phyloP scores from a whole-genome alignment of 495 filamentous ascomycete species.

The Amniculicola lignicola region DNA sequence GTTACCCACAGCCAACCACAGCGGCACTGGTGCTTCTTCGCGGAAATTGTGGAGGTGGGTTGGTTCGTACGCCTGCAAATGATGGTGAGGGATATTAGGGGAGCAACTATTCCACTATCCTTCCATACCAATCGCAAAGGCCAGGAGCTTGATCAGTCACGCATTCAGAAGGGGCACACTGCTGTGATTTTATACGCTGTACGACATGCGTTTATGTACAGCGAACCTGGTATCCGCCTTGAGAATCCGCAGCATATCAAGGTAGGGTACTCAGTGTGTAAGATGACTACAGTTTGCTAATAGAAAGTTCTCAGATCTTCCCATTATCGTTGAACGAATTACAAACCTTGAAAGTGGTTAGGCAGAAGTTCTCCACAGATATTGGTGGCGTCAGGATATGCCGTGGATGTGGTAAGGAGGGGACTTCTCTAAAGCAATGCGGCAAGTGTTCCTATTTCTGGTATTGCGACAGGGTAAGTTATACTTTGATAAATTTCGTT shows the following conservation, averaged over 20 bases:
- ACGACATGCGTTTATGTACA: slow-evolving; percentile 32
- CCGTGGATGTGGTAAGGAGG: slow-evolving; percentile 35
- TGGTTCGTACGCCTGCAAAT: slow-evolving; percentile 34
- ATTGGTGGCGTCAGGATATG: slow-evolving; percentile 24
- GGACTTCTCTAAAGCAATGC: slow-evolving; percentile 29
- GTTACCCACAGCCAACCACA: slow-evolving; percentile 11
- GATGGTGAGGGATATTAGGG: slow-evolving; percentile 34
- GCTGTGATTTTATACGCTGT: slow-evolving; percentile 40
- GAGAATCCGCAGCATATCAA: slow-evolving; percentile 36
- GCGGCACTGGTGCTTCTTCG: slow-evolving; percentile 41
- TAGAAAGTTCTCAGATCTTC: slow-evolving; percentile 33
- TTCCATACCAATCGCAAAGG: slow-evolving; percentile 39
- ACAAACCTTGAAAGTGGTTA: slow-evolving; percentile 33
- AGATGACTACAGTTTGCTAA: neutral
- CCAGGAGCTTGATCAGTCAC: slow-evolving; percentile 29
- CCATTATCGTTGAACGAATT: slow-evolving; percentile 36
- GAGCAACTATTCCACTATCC: slow-evolving; percentile 29
- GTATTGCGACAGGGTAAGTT: slow-evolving; percentile 39
- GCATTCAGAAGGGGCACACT: slow-evolving; percentile 37
- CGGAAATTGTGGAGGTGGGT: slow-evolving; percentile 37
- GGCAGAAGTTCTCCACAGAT: slow-evolving; percentile 37
- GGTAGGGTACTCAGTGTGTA: slow-evolving; percentile 22
- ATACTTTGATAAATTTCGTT: slow-evolving; percentile 9
- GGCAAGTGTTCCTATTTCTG: slow-evolving; percentile 36
- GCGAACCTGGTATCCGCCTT: slow-evolving; percentile 33